phyloP scores from a whole-genome alignment of 2,329 filamentous ascomycete genomes.

The Fusarium sp. region DNA sequence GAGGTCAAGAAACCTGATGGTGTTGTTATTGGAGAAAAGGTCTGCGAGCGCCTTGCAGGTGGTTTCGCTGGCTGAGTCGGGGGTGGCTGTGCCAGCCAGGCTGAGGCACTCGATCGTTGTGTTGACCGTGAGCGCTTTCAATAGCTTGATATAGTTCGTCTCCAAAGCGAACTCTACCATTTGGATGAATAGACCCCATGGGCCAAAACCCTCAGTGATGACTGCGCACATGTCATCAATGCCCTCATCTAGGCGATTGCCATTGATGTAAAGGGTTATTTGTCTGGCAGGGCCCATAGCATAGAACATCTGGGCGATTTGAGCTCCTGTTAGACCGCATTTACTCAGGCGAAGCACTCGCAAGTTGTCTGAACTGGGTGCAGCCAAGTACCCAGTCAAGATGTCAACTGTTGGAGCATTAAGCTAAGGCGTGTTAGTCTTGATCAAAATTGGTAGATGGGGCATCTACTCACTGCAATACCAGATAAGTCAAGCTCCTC shows the following conservation, averaged over 20 bases:
- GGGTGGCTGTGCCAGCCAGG: slow-evolving; percentile 65
- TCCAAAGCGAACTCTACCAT: slow-evolving; percentile 69
- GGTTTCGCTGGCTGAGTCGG: slow-evolving; percentile 58
- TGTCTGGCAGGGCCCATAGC: slow-evolving; percentile 61
- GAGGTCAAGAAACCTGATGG: slow-evolving; percentile 65
- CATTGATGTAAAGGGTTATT: slow-evolving; percentile 62
- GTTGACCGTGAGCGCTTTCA: slow-evolving; percentile 63
- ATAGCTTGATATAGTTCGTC: slow-evolving; percentile 62
- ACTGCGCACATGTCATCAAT: slow-evolving; percentile 63
- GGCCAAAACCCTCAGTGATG: slow-evolving; percentile 60
- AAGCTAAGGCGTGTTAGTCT: slow-evolving; percentile 47
- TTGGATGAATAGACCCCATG: slow-evolving; percentile 63
- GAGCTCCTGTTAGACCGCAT: slow-evolving; percentile 63
- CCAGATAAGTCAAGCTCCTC: slow-evolving; percentile 67
- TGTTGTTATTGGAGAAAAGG: slow-evolving; percentile 64
- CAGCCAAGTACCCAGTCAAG: slow-evolving; percentile 59
- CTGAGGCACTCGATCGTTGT: slow-evolving; percentile 64
- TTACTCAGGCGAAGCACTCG: slow-evolving; percentile 61
- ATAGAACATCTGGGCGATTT: slow-evolving; percentile 63
- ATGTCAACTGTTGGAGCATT: slow-evolving; percentile 62
- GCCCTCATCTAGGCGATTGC: slow-evolving; percentile 65
- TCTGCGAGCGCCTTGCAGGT: slow-evolving; percentile 61
- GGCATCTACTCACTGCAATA: slow-evolving; percentile 57
- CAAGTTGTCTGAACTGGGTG: slow-evolving; percentile 54
- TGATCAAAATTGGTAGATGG: neutral